These are phyloP conservation scores for Colletotrichum tanaceti DNA, from an alignment of 2,329 filamentous ascomycete species.

Conservation along the genomic window DNA sequence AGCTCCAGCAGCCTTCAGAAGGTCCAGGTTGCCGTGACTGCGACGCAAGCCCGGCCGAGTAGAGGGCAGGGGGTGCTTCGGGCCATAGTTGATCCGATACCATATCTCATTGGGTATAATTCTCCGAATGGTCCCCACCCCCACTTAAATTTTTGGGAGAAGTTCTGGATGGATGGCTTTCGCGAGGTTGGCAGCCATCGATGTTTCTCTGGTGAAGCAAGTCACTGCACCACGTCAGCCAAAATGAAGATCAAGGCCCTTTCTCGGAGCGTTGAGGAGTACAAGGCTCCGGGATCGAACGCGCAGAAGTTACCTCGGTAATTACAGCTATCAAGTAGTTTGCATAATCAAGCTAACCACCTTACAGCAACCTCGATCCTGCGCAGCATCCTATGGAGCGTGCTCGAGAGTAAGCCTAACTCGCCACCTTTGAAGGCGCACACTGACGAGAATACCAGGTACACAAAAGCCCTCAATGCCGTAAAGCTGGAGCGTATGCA, in stretches of 20 bases:
- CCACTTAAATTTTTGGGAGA: conserved; percentile 43
- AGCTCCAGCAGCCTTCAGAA: conserved; percentile 40
- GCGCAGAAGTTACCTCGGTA: conserved; percentile 67
- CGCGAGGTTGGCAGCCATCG: conserved; percentile 4
- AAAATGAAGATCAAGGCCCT: conserved; percentile 74
- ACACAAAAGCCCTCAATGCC: conserved; percentile 72
- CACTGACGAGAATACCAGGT: conserved; percentile 42
- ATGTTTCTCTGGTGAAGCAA: conserved; percentile 20
- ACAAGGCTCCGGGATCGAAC: conserved; percentile 75
- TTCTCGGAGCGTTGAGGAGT: conserved; percentile 71
- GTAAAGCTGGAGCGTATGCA: conserved; percentile 96
- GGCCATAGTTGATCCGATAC: conserved; percentile 31
- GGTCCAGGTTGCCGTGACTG: conserved; percentile 39
- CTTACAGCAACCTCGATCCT: conserved; percentile 77
- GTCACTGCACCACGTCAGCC: conserved; percentile 11
- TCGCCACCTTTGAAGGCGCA: conserved; percentile 59
- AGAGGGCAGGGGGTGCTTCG: conserved; percentile 22
- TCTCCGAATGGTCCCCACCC: conserved; percentile 35
- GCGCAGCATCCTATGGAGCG: conserved; percentile 91
- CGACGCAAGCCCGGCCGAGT: conserved; percentile 32
- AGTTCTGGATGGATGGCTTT: conserved; percentile 29
- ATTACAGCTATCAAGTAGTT: neutral
- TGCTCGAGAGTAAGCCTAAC: conserved; percentile 84
- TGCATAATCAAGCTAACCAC: conserved; percentile 16
- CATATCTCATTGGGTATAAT: conserved; percentile 31